Evolutionary conservation across 108 stramenopile species (phyloP), one percentile per base, ranked within the genome.

Genomic region (Cylindrotheca fusiformis): DNA sequence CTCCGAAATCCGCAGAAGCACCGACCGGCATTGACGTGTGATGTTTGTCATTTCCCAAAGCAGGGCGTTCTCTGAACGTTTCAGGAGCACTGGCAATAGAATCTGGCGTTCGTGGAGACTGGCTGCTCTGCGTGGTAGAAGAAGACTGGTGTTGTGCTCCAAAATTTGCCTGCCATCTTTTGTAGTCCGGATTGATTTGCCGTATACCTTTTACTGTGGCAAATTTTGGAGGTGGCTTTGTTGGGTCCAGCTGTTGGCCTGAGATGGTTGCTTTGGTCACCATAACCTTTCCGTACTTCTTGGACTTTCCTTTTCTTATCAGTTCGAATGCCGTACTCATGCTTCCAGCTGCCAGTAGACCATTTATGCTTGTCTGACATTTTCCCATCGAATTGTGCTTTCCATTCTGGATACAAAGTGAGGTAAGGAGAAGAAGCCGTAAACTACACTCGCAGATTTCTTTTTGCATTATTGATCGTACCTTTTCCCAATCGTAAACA

Each of bases 331-430:
- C 32, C 30, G 25, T 66, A 36, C 1, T 36, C 31, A 28, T 46
- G 10, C 19, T 6, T 51, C 5, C 50, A 22, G 50, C 50, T 21
- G 46, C 1, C 12, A 79, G 31, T 26, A 82, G 36, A 4, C 53
- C 77, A 49, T 82, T 66, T 29, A 78, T 76, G 22, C 67, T 86
- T 4, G 90, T 88, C 55, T 92, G 83, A 66, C 83, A 75, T 18
- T 32, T 32, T 10, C 93, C 93, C 87, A 94, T 85, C 20, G 57
- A 18, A 8, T 71, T 30, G 61, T 88, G 87, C 68, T 85, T 84
- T 52, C 88, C 88, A 68, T 63, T 75, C 55, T n/a, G n/a, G n/a
- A n/a, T n/a, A n/a, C n/a, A n/a, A n/a, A n/a, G n/a, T n/a, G n/a
- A n/a, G n/a, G n/a, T n/a, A n/a, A n/a, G n/a, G n/a, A n/a, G n/a